A percentile compares a stretch with the other conserved stretches of the same genome.
phyloP scores from a whole-genome alignment of 2,329 filamentous ascomycete species.

The Hymenoscyphus infarciens region DNA sequence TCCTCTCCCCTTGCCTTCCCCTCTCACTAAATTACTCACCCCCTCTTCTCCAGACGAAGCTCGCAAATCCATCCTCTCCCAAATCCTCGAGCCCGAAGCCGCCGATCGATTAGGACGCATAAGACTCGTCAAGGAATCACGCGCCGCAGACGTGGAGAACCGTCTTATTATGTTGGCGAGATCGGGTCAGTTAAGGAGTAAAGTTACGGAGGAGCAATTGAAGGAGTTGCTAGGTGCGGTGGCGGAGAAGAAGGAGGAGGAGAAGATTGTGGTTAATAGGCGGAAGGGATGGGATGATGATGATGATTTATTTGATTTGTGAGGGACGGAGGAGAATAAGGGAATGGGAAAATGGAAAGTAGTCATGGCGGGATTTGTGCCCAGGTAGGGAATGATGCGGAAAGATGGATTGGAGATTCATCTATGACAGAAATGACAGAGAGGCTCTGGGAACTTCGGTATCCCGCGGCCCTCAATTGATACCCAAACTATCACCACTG shows the following conservation, averaged over 20 bases:
- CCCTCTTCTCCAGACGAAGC: no score
- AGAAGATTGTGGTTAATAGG: slow-evolving; percentile 83
- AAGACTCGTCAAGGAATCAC: slow-evolving; percentile 88
- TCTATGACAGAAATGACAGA: slow-evolving; percentile 3
- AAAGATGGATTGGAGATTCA: slow-evolving; percentile 6
- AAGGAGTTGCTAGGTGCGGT: slow-evolving; percentile 87
- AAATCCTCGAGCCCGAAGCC: slow-evolving; percentile 93
- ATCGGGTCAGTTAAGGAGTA: slow-evolving; percentile 77
- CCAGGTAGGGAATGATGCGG: background rate
- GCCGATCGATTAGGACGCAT: slow-evolving; percentile 92
- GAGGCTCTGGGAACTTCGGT: no score
- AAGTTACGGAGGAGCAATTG: slow-evolving; percentile 89
- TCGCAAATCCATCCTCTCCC: slow-evolving; percentile 72
- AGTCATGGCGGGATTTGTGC: background rate
- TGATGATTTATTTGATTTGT: slow-evolving; percentile 65
- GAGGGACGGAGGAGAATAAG: slow-evolving; percentile 22
- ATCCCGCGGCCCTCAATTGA: slow-evolving; percentile 22
- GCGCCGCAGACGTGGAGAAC: slow-evolving; percentile 88
- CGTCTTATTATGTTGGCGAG: slow-evolving; percentile 87
- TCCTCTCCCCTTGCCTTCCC: no score
- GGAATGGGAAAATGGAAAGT: background rate
- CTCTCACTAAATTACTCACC: no score
- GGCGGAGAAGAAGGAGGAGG: slow-evolving; percentile 70
- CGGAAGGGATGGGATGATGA: slow-evolving; percentile 84
- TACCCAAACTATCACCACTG: slow-evolving; percentile 28